Evolutionary conservation across 2,329 filamentous ascomycete genomes (phyloP).

Genomic region (Ilyonectria destructans): DNA sequence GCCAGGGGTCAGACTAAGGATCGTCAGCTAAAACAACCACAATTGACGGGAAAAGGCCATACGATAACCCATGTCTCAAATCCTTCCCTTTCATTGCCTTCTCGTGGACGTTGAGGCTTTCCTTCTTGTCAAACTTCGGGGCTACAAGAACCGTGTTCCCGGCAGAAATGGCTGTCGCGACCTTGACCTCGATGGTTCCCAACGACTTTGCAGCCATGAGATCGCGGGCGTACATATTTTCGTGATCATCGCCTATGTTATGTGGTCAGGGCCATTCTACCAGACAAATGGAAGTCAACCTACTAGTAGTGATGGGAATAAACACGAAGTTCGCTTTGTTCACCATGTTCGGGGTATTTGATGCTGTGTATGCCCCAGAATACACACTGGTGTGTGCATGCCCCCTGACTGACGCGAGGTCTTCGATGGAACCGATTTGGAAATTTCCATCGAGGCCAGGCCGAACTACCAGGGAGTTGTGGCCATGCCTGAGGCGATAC

Average conservation of each 20-base stretch:
- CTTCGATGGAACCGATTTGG: too few relatives aligned
- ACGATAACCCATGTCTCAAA: slow-evolving; percentile 46
- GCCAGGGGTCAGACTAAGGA: neutral
- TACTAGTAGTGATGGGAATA: slow-evolving; percentile 31
- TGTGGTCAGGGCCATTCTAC: neutral
- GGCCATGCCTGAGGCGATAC: rapidly evolving
- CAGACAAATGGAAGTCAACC: neutral
- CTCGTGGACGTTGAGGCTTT: slow-evolving; percentile 31
- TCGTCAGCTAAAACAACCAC: neutral
- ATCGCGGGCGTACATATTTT: neutral
- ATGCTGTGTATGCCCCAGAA: neutral
- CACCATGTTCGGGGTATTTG: neutral
- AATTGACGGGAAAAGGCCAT: neutral
- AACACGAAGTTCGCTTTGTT: slow-evolving; percentile 34
- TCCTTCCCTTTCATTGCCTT: slow-evolving; percentile 49
- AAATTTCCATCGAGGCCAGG: too few relatives aligned
- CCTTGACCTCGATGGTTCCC: slow-evolving; percentile 35
- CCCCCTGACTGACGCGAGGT: too few relatives aligned
- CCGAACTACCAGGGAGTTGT: rapidly evolving
- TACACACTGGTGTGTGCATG: neutral
- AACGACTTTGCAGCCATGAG: slow-evolving; percentile 19
- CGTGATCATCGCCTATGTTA: slow-evolving; percentile 6
- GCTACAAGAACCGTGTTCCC: neutral
- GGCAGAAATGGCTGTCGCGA: rapidly evolving
- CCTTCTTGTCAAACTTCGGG: neutral